phyloP scores from a whole-genome alignment of 495 filamentous ascomycete genomes.

The Daldinia loculata region DNA sequence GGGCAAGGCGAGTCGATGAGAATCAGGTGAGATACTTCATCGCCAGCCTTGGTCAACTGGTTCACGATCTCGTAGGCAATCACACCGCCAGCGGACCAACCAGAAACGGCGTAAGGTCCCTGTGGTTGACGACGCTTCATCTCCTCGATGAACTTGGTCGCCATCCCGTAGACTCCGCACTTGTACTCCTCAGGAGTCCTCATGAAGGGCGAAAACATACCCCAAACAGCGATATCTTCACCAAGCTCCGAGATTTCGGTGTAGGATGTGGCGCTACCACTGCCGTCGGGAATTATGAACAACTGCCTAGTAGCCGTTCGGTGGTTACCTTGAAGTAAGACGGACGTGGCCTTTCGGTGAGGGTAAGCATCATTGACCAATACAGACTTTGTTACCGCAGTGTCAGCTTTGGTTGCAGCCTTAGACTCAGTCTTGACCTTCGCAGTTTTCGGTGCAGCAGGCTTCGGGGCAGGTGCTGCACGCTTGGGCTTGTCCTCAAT shows the following conservation, averaged over 20 bases:
- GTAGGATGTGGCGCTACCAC: slow-evolving; percentile 74
- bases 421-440: slow-evolving; percentile 59
- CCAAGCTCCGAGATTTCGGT: slow-evolving; percentile 60
- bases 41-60: slow-evolving; percentile 72
- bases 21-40: slow-evolving; percentile 76
- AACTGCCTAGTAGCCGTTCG: slow-evolving; percentile 68
- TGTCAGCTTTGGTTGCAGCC: slow-evolving; percentile 47
- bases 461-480: slow-evolving; percentile 38
- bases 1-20: slow-evolving; percentile 87
- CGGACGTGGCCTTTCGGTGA: slow-evolving; percentile 68
- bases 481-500: slow-evolving; percentile 52
- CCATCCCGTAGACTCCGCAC: slow-evolving; percentile 64
- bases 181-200: slow-evolving; percentile 64
- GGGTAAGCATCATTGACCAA: slow-evolving; percentile 70
- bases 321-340: slow-evolving; percentile 71
- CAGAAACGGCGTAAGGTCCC: slow-evolving; percentile 74
- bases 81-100: slow-evolving; percentile 90
- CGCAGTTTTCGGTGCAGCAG: slow-evolving; percentile 39
- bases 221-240: slow-evolving; percentile 64
- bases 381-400: slow-evolving; percentile 44
- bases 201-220: slow-evolving; percentile 72
- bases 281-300: slow-evolving; percentile 80
- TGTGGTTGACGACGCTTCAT: slow-evolving; percentile 68
- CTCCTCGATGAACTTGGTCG: slow-evolving; percentile 65
- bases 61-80: slow-evolving; percentile 85